Base-by-base conservation (phyloP, 2,329 filamentous ascomycete genomes). In the Botrytis aclada region DNA sequence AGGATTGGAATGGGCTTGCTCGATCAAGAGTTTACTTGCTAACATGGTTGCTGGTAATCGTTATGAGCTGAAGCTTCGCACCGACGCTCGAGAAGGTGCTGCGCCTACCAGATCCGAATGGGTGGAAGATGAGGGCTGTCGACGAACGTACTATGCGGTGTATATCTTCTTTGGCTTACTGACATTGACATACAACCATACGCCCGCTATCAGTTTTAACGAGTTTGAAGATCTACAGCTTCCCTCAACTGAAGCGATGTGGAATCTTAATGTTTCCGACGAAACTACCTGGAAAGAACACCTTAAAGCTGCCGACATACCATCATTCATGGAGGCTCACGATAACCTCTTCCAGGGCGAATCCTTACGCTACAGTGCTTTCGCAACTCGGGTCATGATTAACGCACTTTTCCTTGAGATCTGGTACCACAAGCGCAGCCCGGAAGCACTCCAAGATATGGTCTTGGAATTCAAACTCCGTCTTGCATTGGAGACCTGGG, bases 11-110 rank as follows among this genome's bases (percentile, higher is more conserved):
- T 99, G 96, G 96, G 95, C 96, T 51, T 98, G 95, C 83, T 98
- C 96, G 2, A 98, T 99, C 84, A 98, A 98, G 88, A 97, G 94
- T 85, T 87, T 98, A 56, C 89, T 99, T 67, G 95, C 95, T 77
- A 98, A 98, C 84, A 98, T 99, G 95, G 96, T 99, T 73, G 94
- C 95, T 73, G 96, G 96, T 74, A 98, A 98, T 81, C 90, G 94
- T 69, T 98, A 98, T 82, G 96, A 99, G 83, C 86, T 98, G 74
- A 98, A 98, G 86, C 88, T 97, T 74, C 93, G 96, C 29, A 93
- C 93, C 72, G 95, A 98, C 80, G 94, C 92, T 75, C 93, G 96
- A 72, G 92, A 93, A 78, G 91, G 89, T 62, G 86, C 89, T 41
- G 87, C 88, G 74, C 94, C 95, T 1, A 93, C 88, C 56, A 93